phyloP scores from a whole-genome alignment of 768 basidiomycete species.

The Pleurotus ostreatus region DNA sequence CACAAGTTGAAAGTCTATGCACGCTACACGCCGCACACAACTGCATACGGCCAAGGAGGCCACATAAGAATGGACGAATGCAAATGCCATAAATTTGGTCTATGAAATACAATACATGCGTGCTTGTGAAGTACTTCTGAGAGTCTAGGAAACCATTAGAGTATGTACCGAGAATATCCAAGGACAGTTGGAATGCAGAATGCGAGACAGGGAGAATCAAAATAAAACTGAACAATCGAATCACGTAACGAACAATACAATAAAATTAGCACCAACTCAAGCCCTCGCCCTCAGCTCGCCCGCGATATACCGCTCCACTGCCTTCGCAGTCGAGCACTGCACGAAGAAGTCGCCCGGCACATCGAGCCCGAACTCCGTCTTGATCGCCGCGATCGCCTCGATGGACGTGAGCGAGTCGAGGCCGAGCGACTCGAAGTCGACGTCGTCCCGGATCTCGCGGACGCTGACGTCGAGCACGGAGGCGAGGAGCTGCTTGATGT shows the following conservation, averaged over 20 bases:
- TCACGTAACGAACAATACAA: not conserved
- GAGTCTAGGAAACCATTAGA: too few species aligned
- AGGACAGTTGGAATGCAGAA: too few species aligned
- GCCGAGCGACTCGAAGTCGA: constrained; percentile 47
- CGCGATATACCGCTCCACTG: constrained; percentile 28
- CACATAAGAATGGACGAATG: too few species aligned
- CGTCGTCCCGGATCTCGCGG: constrained; percentile 37
- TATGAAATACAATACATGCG: too few species aligned
- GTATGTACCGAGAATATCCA: too few species aligned
- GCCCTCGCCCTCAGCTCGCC: not conserved
- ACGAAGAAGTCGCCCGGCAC: constrained; percentile 43
- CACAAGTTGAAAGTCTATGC: too few species aligned
- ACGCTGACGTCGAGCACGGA: constrained; percentile 40
- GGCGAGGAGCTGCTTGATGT: constrained; percentile 37
- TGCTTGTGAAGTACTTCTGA: too few species aligned
- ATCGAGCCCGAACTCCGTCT: constrained; percentile 32
- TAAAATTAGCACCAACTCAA: not conserved
- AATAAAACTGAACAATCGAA: not conserved
- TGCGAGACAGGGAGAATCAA: not conserved
- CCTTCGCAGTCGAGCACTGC: constrained; percentile 33
- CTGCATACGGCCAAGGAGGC: too few species aligned
- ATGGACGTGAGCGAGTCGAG: constrained; percentile 65
- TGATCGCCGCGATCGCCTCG: constrained; percentile 50
- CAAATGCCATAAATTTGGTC: too few species aligned
- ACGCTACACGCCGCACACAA: too few species aligned